Base-by-base conservation (phyloP, 75 land plant genomes). In the Pseudotsuga menziesii region DNA sequence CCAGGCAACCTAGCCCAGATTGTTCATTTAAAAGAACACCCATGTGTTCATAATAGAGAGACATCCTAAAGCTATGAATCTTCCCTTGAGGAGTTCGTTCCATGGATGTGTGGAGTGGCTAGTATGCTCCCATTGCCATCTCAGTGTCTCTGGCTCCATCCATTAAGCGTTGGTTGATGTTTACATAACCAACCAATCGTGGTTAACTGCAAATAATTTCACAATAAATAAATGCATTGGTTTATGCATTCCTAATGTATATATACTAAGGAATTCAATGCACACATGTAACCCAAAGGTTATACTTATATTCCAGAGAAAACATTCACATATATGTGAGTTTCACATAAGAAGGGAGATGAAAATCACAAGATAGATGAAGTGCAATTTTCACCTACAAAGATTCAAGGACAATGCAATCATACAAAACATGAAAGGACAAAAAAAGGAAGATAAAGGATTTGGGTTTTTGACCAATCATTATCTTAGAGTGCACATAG, bases 71-170 rank as follows among this genome's bases (percentile, higher is more conserved):
- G 36, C 88, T 86, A 75, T 91, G 88, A 16, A 91, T 78, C 48
- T 84, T 85, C 5, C 87, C 91, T n/a, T 80, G 55, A 2, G 93
- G 86, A 8, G 83, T 76, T 56, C 58, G 73, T 26, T 17, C 20
- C 6, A 48, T 4, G 5, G 64, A 73, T 1, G 83, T 22, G 58
- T 91, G 88, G 57, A 56, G 62, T 7, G 93, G 93, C 69, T 91
- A 88, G 78, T 82, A 89, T 0, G 87, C 90, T 52, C 93, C 93
- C 83, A 88, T 82, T 56, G 93, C 93, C 35, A 88, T 91, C 78
- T 91, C 93, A 4, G 93, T 72, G 64, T 91, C 93, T 39, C 92
- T 83, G 0, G 77, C 82, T 0, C 92, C 92, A 60, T 87, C 85
- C 89, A 90, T 85, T 54, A 89, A 90, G 4, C 91, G 76, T 71